These are phyloP conservation scores for Echinochloa phyllopogon DNA, from an alignment of 176 grass and related monocot species.

Conservation along the genomic window DNA sequence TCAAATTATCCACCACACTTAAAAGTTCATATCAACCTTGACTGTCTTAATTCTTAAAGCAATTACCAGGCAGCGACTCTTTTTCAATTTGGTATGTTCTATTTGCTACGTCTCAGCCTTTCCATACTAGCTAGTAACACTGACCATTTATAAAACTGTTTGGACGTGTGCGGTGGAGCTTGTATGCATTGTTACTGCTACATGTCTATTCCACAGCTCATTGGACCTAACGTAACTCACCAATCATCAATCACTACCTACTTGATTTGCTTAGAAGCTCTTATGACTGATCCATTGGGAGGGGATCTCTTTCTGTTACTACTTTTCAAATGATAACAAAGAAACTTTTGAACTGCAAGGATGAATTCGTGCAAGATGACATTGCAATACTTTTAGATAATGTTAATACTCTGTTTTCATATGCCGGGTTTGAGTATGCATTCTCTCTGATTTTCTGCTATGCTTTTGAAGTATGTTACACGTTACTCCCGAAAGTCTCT, in stretches of 20 bases:
- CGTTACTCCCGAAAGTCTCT: slow-evolving; percentile 84
- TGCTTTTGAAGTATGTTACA: slow-evolving; percentile 79
- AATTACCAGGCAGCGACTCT: not conserved
- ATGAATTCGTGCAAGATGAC: not conserved
- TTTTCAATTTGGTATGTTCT: not conserved
- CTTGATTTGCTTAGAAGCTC: slow-evolving; percentile 29
- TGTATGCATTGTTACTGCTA: slow-evolving; percentile 1
- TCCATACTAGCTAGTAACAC: not conserved
- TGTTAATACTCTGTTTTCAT: slow-evolving; percentile 15
- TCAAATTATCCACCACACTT: slow-evolving; percentile 18
- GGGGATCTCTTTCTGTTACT: not conserved
- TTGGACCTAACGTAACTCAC: slow-evolving; percentile 21
- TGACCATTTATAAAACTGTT: not conserved
- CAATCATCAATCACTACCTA: not conserved
- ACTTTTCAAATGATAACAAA: slow-evolving; percentile 25
- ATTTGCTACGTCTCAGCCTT: slow-evolving; percentile 8
- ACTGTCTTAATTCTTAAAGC: slow-evolving; percentile 28
- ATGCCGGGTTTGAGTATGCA: not conserved
- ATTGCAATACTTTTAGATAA: slow-evolving; percentile 23
- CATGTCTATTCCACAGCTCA: slow-evolving; percentile 6
- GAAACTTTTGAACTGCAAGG: slow-evolving; percentile 1
- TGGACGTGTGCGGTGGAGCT: not conserved
- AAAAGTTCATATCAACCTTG: slow-evolving; percentile 5
- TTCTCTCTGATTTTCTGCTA: slow-evolving; percentile 41
- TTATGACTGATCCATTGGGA: not conserved